Percentiles rank a stretch among this genome's conserved stretches.
phyloP scores from a whole-genome alignment of 352 stramenopile genomes.

The Pythium dissotocum region DNA sequence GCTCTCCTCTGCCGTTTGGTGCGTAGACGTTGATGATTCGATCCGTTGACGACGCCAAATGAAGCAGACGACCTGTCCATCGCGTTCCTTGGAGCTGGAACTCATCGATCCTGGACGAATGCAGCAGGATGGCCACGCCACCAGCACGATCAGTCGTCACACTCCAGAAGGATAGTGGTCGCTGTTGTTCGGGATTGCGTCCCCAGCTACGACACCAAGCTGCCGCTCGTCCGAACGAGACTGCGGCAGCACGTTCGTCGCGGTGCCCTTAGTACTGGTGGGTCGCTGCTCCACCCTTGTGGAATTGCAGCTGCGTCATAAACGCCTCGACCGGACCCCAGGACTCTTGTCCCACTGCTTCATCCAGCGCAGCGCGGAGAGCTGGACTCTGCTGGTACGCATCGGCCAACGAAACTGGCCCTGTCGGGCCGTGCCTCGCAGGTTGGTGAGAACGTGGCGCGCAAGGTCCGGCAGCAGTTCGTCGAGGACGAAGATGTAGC shows the following conservation, averaged over 20 bases:
- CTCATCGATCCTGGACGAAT: neutral
- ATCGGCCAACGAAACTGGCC: neutral
- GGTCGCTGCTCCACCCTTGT: neutral
- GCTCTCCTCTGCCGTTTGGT: neutral
- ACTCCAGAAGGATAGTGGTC: neutral
- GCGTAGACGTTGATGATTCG: neutral
- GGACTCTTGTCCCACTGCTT: neutral
- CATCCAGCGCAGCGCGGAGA: neutral
- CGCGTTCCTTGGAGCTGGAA: neutral
- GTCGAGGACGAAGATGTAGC: neutral
- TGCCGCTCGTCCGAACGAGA: neutral
- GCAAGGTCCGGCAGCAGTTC: neutral
- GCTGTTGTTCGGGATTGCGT: neutral
- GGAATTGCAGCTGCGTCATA: neutral
- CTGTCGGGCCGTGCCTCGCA: neutral
- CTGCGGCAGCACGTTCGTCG: no score
- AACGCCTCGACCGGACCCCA: neutral
- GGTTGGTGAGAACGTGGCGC: neutral
- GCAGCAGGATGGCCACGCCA: neutral
- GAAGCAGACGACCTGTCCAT: neutral
- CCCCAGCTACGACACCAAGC: conserved; percentile 3
- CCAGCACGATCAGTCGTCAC: neutral
- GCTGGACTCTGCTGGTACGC: neutral
- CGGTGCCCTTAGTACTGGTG: neutral
- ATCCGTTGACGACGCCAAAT: neutral